Evolutionary conservation across 2,329 filamentous ascomycete species (phyloP).

Genomic region (Pestalotiopsis sp.): DNA sequence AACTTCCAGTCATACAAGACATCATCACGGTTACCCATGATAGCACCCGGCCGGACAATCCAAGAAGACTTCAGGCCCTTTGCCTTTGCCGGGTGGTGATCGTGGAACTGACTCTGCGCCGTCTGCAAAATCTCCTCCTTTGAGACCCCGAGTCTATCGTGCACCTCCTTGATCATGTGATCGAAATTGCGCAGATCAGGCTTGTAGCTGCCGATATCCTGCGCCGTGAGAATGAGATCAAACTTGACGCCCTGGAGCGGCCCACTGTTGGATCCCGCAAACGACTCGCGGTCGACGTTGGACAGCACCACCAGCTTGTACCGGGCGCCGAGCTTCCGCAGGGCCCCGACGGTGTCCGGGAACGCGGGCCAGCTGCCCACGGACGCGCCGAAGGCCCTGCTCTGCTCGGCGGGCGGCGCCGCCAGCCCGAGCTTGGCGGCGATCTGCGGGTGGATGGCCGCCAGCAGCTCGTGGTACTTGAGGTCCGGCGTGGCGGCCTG

Average conservation of each 20-base stretch:
- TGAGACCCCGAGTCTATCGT: conserved; percentile 54
- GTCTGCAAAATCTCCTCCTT: conserved; percentile 52
- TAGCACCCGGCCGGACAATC: conserved; percentile 48
- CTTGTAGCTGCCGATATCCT: conserved; percentile 73
- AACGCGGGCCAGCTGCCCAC: conserved; percentile 59
- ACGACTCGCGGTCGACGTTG: conserved; percentile 58
- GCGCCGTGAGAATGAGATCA: conserved; percentile 65
- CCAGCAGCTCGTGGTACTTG: conserved; percentile 60
- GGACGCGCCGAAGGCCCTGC: conserved; percentile 46
- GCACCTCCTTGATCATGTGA: conserved; percentile 57
- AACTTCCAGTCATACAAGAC: conserved; percentile 55
- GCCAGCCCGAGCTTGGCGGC: conserved; percentile 41
- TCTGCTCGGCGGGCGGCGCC: conserved; percentile 33
- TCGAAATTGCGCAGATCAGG: conserved; percentile 66
- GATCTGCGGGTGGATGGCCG: conserved; percentile 44
- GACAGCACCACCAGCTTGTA: conserved; percentile 63
- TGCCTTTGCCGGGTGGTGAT: conserved; percentile 64
- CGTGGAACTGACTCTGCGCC: conserved; percentile 69
- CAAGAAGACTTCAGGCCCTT: conserved; percentile 59
- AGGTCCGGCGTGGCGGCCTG: conserved; percentile 54
- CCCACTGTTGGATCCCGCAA: conserved; percentile 42
- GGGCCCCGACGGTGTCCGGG: conserved; percentile 54
- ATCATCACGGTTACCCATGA: conserved; percentile 39
- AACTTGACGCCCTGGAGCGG: conserved; percentile 52
- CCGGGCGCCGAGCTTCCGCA: conserved; percentile 45